Evolutionary conservation across 164 flowering plant genomes (phyloP), one percentile per base, ranked within the genome.

Genomic region (Akebia trifoliata): DNA sequence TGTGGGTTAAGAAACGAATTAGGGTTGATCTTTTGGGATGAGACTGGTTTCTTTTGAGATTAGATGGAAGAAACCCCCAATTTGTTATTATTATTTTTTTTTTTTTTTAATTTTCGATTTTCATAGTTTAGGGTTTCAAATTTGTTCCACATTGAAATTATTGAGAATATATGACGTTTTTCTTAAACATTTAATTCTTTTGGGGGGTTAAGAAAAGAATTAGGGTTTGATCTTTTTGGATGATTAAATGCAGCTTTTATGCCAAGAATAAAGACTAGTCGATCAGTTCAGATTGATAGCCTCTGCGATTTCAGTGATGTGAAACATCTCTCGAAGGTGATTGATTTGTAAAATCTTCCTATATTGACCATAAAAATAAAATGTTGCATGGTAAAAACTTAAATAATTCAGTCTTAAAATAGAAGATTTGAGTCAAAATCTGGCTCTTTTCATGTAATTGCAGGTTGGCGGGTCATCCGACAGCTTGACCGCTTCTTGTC

Each of bases 291-390:
- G 58, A 62, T 81, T 2, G 86, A 77, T 17, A 69, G 63, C 54
- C 62, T 81, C 20, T 87, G 98, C 55, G 77, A 87, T 71, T 93
- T 90, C 52, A 76, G 69, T 53, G 82, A 84, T 31, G 83, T 74
- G 0, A 84, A 82, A 17, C 61, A 76, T 55, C 24, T 46, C 12
- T 70, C 71, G 26, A 80, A 80, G 87, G 83, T 76, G 45, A 56
- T 22, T 46, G 26, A 31, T 44, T 56, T 40, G 5, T 26, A 0
- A 18, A 40, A 15, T 21, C 8, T 25, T 42, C n/a, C 25, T n/a
- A 7, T 14, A 17, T 44, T 6, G 18, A 0, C 25, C 7, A 11
- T 4, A 43, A 18, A 50, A n/a, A 50, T 6, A 2, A 0, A n/a
- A 9, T 26, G 15, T 31, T 14, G 29, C 7, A 8, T 21, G n/a